Conservation (phyloP, 768 basidiomycete species). For the Xanthoconium stramineum region DNA sequence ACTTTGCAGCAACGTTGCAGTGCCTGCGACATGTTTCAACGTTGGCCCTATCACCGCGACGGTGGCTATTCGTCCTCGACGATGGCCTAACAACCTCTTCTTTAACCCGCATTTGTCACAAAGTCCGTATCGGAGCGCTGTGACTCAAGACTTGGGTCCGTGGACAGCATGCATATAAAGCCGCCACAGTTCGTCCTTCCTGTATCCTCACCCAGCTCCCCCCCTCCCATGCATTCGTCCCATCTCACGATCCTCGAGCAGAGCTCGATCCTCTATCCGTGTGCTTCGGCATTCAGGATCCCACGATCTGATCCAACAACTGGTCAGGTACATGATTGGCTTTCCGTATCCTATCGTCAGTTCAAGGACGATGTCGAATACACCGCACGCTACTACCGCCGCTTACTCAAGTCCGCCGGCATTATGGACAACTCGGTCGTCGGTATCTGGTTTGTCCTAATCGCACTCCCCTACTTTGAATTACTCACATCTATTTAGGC, state of each 20-base stretch:
- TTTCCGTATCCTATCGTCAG: constrained; percentile 57
- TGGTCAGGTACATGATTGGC: constrained; percentile 50
- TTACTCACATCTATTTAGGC: constrained; percentile 41
- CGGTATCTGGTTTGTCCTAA: constrained; percentile 62
- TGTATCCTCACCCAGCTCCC: constrained; percentile 3
- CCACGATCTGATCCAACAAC: constrained; percentile 47
- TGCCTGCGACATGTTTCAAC: constrained; percentile 37
- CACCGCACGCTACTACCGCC: constrained; percentile 63
- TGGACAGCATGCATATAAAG: constrained; percentile 34
- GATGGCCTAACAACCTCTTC: constrained; percentile 27
- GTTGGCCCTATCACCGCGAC: constrained; percentile 31
- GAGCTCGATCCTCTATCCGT: constrained; percentile 48
- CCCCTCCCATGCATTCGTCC: constrained; percentile 33
- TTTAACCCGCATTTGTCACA: constrained; percentile 26
- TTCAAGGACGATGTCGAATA: constrained; percentile 65
- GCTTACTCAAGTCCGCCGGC: constrained; percentile 41
- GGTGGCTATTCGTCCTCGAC: constrained; percentile 31
- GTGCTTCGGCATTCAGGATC: constrained; percentile 56
- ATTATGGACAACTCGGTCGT: constrained; percentile 58
- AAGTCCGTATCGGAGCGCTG: constrained; percentile 29
- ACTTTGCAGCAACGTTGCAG: constrained; percentile 25
- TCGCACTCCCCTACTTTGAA: background rate
- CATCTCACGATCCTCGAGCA: constrained; percentile 65
- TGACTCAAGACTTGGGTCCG: constrained; percentile 15
- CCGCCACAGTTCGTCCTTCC: background rate